Percentiles rank a stretch among this genome's conserved stretches.
phyloP scores from a whole-genome alignment of 2,329 filamentous ascomycete species.

The Coniochaeta sp. region DNA sequence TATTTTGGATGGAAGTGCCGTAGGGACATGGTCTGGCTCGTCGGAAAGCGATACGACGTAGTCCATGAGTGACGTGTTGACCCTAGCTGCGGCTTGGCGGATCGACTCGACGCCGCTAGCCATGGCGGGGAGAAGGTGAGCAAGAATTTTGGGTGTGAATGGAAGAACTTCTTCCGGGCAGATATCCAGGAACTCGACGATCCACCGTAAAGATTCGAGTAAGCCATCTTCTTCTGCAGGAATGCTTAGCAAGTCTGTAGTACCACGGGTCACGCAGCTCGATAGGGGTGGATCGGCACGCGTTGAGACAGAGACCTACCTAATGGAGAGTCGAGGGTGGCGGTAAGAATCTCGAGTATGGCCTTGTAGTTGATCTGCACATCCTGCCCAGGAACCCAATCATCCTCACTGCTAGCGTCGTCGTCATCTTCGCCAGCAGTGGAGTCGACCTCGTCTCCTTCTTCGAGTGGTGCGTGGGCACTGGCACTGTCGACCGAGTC shows the following conservation, averaged over 20 bases:
- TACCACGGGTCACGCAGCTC: slow-evolving; percentile 2
- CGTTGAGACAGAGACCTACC: slow-evolving; percentile 39
- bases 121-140: slow-evolving; percentile 88
- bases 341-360: slow-evolving; percentile 85
- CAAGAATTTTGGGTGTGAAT: slow-evolving; percentile 87
- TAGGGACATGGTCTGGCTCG: slow-evolving; percentile 40
- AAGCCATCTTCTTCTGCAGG: slow-evolving; percentile 78
- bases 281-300: slow-evolving; percentile 1
- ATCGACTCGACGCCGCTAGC: slow-evolving; percentile 87
- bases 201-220: slow-evolving; percentile 86
- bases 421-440: slow-evolving; percentile 50
- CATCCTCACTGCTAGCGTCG: slow-evolving; percentile 66
- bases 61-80: slow-evolving; percentile 86
- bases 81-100: slow-evolving; percentile 76
- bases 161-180: slow-evolving; percentile 93
- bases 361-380: slow-evolving; percentile 89
- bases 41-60: slow-evolving; percentile 89
- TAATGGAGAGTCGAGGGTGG: slow-evolving; percentile 75
- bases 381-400: slow-evolving; percentile 97
- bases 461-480: slow-evolving; percentile 47
- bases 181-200: slow-evolving; percentile 93
- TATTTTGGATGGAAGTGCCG: slow-evolving; percentile 30
- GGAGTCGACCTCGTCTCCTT: slow-evolving; percentile 53
- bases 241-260: slow-evolving; percentile 7
- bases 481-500: slow-evolving; percentile 63